phyloP scores from a whole-genome alignment of 495 filamentous ascomycete genomes.

The Xylaria acuta region DNA sequence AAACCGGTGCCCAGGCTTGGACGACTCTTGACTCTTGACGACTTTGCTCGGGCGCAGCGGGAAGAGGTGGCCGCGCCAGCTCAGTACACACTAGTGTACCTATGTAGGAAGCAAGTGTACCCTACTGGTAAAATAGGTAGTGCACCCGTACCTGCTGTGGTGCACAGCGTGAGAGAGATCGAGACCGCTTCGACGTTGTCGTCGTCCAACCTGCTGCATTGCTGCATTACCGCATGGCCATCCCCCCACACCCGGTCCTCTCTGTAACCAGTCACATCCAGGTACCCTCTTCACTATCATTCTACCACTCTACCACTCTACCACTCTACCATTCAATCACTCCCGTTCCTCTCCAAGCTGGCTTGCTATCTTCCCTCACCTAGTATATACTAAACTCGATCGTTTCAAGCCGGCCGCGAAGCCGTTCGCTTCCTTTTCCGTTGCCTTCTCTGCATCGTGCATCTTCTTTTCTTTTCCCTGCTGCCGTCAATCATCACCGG shows the following conservation, averaged over 20 bases:
- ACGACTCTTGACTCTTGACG: conserved; percentile 1
- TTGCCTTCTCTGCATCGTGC: conserved; percentile 16
- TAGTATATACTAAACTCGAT: conserved; percentile 3
- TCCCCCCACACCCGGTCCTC: not conserved
- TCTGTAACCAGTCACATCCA: conserved; percentile 3
- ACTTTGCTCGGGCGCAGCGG: conserved; percentile 5
- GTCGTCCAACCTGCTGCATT: not conserved
- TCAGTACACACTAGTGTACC: conserved; percentile 1
- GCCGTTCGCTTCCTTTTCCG: conserved; percentile 23
- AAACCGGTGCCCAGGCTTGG: not conserved
- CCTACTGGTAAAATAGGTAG: not conserved
- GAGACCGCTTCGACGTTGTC: not conserved
- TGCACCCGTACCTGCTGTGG: not conserved
- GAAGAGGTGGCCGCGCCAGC: not conserved
- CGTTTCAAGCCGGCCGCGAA: conserved; percentile 18
- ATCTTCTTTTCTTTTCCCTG: conserved; percentile 4
- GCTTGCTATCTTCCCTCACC: conserved; percentile 19
- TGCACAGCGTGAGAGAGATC: not conserved
- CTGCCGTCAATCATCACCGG: not conserved
- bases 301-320: conserved; percentile 7
- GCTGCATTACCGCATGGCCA: not conserved
- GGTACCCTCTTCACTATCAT: conserved; percentile 13
- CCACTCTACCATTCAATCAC: conserved; percentile 2
- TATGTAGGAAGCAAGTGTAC: not conserved
- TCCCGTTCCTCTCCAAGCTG: conserved; percentile 5